Conservation (phyloP, 2,329 filamentous ascomycete species). For the Clonostachys sp. region DNA sequence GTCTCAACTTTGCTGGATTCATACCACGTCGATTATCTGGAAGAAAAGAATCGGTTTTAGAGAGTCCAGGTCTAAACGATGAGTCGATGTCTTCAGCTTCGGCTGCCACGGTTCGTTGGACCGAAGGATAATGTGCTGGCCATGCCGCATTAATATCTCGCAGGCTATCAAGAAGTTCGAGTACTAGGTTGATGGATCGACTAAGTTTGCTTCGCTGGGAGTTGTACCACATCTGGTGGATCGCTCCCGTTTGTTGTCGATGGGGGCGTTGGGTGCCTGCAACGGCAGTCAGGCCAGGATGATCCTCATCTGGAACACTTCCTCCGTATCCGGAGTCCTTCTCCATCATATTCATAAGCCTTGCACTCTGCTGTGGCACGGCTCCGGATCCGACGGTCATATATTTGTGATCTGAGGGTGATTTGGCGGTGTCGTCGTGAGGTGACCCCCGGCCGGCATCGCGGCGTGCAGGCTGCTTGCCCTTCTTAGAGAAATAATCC, state of each 20-base stretch:
- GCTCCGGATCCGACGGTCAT: conserved; percentile 85
- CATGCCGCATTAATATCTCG: conserved; percentile 87
- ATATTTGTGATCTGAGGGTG: conserved; percentile 40
- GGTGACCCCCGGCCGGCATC: too few species aligned
- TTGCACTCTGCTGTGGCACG: conserved; percentile 75
- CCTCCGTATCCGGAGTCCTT: conserved; percentile 90
- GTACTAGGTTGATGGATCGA: conserved; percentile 79
- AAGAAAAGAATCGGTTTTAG: conserved; percentile 40
- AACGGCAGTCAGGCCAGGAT: conserved; percentile 37
- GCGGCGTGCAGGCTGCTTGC: conserved; percentile 33
- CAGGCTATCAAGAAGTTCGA: conserved; percentile 77
- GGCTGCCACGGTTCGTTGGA: conserved; percentile 54
- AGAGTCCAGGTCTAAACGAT: conserved; percentile 48
- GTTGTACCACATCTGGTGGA: conserved; percentile 94
- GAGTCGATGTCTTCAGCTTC: conserved; percentile 41
- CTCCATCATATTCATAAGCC: conserved; percentile 76
- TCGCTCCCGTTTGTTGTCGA: conserved; percentile 66
- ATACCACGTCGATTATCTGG: neutral
- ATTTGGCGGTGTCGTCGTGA: too few species aligned
- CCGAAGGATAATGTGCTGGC: conserved; percentile 92
- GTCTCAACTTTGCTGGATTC: conserved; percentile 38
- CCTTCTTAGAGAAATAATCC: conserved; percentile 52
- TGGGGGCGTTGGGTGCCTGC: conserved; percentile 43
- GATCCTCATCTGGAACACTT: conserved; percentile 64
- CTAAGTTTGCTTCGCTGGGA: conserved; percentile 83